Conservation (phyloP, 805 yeast species). For the Candida pseudofarinosa region DNA sequence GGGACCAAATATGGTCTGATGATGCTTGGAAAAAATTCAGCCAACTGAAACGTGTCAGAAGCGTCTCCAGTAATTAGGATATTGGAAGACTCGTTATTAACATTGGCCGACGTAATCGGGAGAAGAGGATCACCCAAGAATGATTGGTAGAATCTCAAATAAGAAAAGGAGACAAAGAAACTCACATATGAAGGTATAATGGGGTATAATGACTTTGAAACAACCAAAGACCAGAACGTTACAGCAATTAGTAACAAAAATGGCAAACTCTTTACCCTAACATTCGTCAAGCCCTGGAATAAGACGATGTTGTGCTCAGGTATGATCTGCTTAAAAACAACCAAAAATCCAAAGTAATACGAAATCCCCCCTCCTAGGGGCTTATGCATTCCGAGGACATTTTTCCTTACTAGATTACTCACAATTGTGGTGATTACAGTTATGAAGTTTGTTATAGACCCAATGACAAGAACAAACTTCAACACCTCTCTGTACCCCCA, state of each 20-base stretch:
- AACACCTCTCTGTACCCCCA: constrained; percentile 52
- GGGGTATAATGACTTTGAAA: constrained; percentile 41
- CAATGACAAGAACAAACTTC: constrained; percentile 48
- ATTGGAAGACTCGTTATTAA: constrained; percentile 15
- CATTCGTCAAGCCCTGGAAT: constrained; percentile 41
- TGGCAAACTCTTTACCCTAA: constrained; percentile 63
- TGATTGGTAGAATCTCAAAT: constrained; percentile 72
- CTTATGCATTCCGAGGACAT: constrained; percentile 32
- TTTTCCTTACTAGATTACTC: constrained; percentile 30
- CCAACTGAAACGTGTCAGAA: constrained; percentile 79
- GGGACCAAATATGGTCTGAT: constrained; percentile 50
- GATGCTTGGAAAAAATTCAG: constrained; percentile 76
- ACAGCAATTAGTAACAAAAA: constrained; percentile 37
- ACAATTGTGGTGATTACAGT: constrained; percentile 43
- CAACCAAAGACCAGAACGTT: constrained; percentile 28
- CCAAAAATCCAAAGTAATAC: constrained; percentile 50
- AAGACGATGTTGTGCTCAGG: constrained; percentile 54
- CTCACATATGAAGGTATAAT: constrained; percentile 52
- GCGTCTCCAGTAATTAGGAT: constrained; percentile 71
- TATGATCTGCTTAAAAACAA: constrained; percentile 53
- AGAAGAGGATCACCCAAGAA: constrained; percentile 52
- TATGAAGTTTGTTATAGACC: constrained; percentile 52
- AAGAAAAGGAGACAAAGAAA: constrained; percentile 69
- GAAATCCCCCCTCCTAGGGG: constrained; percentile 54
- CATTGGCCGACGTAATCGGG: constrained; percentile 38